phyloP scores from a whole-genome alignment of 2,329 filamentous ascomycete species.

The Fusarium setosum region DNA sequence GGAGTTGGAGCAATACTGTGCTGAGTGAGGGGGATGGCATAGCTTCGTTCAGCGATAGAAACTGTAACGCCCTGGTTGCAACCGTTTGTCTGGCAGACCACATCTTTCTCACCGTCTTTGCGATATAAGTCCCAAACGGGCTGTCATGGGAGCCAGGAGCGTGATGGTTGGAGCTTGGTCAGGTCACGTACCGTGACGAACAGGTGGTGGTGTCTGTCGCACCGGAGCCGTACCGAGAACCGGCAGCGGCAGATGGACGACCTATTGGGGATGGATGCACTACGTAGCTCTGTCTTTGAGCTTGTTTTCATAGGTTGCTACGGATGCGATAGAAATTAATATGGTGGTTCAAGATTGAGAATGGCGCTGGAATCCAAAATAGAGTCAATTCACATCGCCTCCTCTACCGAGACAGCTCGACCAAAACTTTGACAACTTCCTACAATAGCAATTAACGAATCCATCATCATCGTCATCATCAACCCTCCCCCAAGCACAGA shows the following conservation, averaged over 20 bases:
- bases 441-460: no score
- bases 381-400: no score
- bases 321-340: neutral
- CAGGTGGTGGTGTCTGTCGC: conserved; percentile 17
- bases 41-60: neutral
- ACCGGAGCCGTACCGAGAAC: conserved; percentile 29
- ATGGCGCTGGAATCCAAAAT: no score
- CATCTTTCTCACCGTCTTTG: neutral
- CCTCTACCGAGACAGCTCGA: no score
- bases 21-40: neutral
- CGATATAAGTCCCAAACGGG: neutral
- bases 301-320: neutral
- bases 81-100: neutral
- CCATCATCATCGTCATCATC: neutral
- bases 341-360: no score
- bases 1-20: neutral
- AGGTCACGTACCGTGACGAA: conserved; percentile 18
- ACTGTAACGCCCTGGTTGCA: neutral
- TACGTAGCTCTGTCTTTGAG: neutral
- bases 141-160: neutral
- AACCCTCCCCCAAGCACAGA: conserved; percentile 5
- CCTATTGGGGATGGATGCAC: neutral
- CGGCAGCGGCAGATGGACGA: neutral
- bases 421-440: no score
- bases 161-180: conserved; percentile 8